Conservation (phyloP, 2,329 filamentous ascomycete species). For the Colletotrichum higginsianum region DNA sequence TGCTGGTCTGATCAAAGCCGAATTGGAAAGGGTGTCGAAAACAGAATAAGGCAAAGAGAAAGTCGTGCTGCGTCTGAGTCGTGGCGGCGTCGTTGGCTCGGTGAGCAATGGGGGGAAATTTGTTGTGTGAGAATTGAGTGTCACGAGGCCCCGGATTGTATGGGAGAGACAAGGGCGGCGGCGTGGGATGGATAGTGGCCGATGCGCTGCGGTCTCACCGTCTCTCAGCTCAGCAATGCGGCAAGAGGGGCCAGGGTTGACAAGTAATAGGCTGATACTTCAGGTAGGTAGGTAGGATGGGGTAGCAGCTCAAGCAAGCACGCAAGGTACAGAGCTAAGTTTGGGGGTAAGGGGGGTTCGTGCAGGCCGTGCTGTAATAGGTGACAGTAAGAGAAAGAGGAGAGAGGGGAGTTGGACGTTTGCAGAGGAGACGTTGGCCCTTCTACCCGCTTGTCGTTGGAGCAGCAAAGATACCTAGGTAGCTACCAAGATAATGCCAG, state of each 20-base stretch:
- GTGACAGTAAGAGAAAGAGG: conserved; percentile 1
- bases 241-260: conserved; percentile 17
- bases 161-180: conserved; percentile 37
- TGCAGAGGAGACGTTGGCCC: not conserved
- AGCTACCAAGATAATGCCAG: not conserved
- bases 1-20: not conserved
- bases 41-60: conserved; percentile 1
- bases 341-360: not conserved
- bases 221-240: conserved; percentile 22
- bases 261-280: not conserved
- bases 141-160: conserved; percentile 35
- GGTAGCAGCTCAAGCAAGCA: conserved; percentile 19
- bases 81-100: conserved; percentile 22
- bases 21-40: conserved; percentile 9
- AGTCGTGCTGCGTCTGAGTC: conserved; percentile 12
- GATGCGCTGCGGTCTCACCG: conserved; percentile 14
- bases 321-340: conserved; percentile 18
- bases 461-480: not conserved
- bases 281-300: not conserved
- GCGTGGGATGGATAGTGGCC: conserved; percentile 34
- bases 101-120: conserved; percentile 41
- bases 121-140: conserved; percentile 24
- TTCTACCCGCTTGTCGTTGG: not conserved
- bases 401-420: not conserved
- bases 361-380: not conserved